Evolutionary conservation across 2,329 filamentous ascomycete genomes (phyloP), one percentile per base, ranked within the genome.

Genomic region (Remersonia thermophila): DNA sequence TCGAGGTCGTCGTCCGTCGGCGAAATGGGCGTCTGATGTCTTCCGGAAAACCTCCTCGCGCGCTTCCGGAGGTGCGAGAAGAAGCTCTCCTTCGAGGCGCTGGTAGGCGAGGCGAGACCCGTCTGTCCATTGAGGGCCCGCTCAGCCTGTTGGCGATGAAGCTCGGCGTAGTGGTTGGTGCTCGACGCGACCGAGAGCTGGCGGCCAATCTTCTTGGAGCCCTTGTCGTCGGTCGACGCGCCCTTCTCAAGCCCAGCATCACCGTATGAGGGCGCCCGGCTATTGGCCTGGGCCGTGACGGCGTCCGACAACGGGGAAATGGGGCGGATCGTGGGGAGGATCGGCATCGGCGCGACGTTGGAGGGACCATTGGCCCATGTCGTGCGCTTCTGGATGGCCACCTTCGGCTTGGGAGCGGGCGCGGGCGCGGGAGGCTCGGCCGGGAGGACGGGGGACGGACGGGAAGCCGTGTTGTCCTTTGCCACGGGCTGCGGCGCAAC

Each of bases 61-160:
- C 89, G 80, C 61, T 98, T 98, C 38, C 91, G 76, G 7, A 98
- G 70, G 55, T 98, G 91, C 1, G 91, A 96, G 62, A 98, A 98
- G 66, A 98, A 98, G 58, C 91, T 85, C 58, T 98, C 91, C 54
- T 93, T 93, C 38, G 86, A 83, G 13, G 73, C 83, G 50, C 72
- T 79, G 0, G 80, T 77, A 3, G 86, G 84, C 5, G 85, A 91
- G 12, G 73, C 77, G 16, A 87, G 65, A 15, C 79, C 82, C 25
- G 71, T 73, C 50, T 80, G 78, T 36, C 87, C 91, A 54, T 86
- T 95, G 31, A 96, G 69, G 27, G 86, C 85, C 44, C 84, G 73
- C 58, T 96, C 89, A 11, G 89, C 85, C 58, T 96, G 85, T 60
- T 89, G 84, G 37, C 89, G 74, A 55, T 94, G 86, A 46, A 83